Conservation (phyloP, 2,329 filamentous ascomycete species). For the Tolypocladium ophioglossoides region DNA sequence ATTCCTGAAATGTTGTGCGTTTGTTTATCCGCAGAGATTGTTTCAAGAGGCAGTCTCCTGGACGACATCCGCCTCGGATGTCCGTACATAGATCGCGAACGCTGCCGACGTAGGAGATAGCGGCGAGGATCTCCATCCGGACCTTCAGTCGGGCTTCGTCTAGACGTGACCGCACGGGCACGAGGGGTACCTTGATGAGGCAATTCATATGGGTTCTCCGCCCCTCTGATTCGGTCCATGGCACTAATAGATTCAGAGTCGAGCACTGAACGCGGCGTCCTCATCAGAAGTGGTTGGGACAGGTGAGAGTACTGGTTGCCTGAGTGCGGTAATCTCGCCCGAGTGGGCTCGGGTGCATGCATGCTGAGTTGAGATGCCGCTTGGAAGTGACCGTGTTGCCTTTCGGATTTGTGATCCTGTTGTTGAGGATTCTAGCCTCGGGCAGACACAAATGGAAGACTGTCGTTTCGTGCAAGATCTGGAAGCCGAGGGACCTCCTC, state of each 20-base stretch:
- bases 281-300: constrained; percentile 1
- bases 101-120: constrained; percentile 10
- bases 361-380: neutral
- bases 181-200: neutral
- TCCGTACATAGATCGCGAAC: constrained; percentile 7
- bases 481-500: neutral
- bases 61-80: constrained; percentile 11
- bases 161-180: neutral
- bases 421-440: neutral
- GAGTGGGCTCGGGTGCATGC: neutral
- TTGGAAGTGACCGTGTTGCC: neutral
- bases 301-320: constrained; percentile 1
- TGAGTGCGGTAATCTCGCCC: neutral
- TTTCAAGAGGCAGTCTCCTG: constrained; percentile 15
- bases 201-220: neutral
- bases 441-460: neutral
- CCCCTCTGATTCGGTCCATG: neutral
- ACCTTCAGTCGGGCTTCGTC: neutral
- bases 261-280: neutral
- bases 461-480: neutral
- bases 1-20: constrained; percentile 6
- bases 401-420: neutral
- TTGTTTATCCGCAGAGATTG: constrained; percentile 8
- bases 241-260: neutral
- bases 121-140: constrained; percentile 7